These are phyloP conservation scores for Avena atlantica DNA, from an alignment of 176 grass and related monocot species.

Conservation along the genomic window DNA sequence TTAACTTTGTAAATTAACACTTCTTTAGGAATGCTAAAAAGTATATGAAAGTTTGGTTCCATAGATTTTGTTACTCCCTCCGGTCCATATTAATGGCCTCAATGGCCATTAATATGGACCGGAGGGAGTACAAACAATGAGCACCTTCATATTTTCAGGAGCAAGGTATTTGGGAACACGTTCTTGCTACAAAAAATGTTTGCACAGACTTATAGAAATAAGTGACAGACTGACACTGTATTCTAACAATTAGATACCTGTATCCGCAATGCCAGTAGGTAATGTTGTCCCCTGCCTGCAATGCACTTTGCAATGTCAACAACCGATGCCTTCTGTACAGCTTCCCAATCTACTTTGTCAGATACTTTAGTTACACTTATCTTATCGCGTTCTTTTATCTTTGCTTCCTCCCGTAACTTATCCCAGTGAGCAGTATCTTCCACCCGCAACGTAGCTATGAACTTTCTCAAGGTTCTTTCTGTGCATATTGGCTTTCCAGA, in stretches of 20 bases:
- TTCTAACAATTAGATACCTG: constrained; percentile 32
- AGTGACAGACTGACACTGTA: not conserved
- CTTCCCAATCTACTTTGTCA: constrained; percentile 53
- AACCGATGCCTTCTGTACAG: constrained; percentile 30
- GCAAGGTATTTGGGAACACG: constrained; percentile 36
- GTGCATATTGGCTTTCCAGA: constrained; percentile 35
- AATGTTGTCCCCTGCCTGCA: constrained; percentile 51
- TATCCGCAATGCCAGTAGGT: constrained; percentile 52
- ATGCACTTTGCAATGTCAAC: constrained; percentile 43
- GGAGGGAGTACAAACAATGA: not conserved
- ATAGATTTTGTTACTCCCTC: not conserved
- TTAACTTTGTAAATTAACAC: not conserved
- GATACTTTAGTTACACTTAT: not conserved
- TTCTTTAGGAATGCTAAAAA: not conserved
- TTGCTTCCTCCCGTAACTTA: constrained; percentile 46
- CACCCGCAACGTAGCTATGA: constrained; percentile 19
- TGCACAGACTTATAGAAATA: constrained; percentile 20
- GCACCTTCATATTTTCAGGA: constrained; percentile 7
- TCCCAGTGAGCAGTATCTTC: constrained; percentile 50
- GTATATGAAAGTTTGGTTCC: constrained; percentile 8
- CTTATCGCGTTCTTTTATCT: constrained; percentile 37
- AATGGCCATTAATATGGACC: too few relatives aligned
- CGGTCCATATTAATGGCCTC: too few relatives aligned
- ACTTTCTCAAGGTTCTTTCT: constrained; percentile 39
- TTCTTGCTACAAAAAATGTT: constrained; percentile 14